These are phyloP conservation scores for Trichoderma asperelloides DNA, from an alignment of 495 filamentous ascomycete species.

Conservation along the genomic window DNA sequence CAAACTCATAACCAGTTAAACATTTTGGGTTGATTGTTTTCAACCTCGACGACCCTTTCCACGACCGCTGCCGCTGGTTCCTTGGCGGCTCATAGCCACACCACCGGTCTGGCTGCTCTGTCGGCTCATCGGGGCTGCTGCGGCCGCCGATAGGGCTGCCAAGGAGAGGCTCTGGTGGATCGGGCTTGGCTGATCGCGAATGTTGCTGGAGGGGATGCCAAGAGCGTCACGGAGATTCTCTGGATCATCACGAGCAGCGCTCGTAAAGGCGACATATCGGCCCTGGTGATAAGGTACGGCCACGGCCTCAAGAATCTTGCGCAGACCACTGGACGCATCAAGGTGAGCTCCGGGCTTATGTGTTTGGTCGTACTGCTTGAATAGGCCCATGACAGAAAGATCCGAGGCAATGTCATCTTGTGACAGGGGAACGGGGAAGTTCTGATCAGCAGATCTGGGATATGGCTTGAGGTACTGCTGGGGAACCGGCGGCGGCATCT, in stretches of 20 bases:
- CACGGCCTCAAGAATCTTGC: conserved; percentile 34
- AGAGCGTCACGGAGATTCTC: conserved; percentile 33
- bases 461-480: conserved; percentile 42
- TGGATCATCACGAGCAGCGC: conserved; percentile 33
- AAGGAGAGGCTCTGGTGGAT: conserved; percentile 19
- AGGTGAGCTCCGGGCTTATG: conserved; percentile 37
- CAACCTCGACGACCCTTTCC: conserved; percentile 19
- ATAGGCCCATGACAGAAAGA: conserved; percentile 45
- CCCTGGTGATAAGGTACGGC: conserved; percentile 26
- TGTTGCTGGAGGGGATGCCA: conserved; percentile 26
- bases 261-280: conserved; percentile 30
- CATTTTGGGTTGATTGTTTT: not conserved
- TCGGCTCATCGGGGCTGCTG: conserved; percentile 37
- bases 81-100: conserved; percentile 38
- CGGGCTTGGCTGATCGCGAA: conserved; percentile 22
- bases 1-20: not conserved
- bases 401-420: conserved; percentile 53
- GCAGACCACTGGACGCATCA: conserved; percentile 32
- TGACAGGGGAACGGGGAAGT: conserved; percentile 42
- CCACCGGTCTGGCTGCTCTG: conserved; percentile 34
- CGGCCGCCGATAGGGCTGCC: conserved; percentile 12
- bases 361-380: conserved; percentile 33
- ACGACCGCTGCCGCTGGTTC: conserved; percentile 28
- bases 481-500: conserved; percentile 52
- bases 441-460: conserved; percentile 32